A percentile compares a stretch with the other conserved stretches of the same genome.
Conservation (phyloP, 352 stramenopile genomes). For the Globisporangium spiculum region DNA sequence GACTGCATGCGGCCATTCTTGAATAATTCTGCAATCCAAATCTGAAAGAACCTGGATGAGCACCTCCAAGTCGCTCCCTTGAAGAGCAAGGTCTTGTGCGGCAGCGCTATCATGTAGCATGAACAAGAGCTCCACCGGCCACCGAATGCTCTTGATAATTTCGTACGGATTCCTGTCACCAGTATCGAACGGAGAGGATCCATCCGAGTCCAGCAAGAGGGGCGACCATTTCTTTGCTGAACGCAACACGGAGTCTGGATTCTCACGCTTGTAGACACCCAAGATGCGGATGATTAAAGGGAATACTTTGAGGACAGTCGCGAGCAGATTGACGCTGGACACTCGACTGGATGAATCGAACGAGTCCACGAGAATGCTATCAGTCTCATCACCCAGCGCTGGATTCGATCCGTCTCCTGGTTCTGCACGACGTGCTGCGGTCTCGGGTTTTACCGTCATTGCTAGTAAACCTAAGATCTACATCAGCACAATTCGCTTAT, state of each 20-base stretch:
- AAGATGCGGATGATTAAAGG: neutral
- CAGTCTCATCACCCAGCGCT: neutral
- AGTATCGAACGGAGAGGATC: neutral
- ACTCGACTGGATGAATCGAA: neutral
- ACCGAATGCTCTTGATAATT: constrained; percentile 18
- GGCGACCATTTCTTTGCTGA: constrained; percentile 2
- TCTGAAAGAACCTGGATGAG: neutral
- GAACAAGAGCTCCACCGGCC: constrained; percentile 23
- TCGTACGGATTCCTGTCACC: constrained; percentile 3
- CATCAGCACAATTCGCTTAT: neutral
- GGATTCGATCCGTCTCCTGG: neutral
- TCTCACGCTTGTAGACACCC: neutral
- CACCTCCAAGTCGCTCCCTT: neutral
- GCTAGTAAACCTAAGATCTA: constrained; percentile 4
- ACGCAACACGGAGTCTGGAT: neutral
- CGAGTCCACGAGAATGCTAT: neutral
- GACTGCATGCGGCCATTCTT: constrained; percentile 1
- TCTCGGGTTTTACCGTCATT: neutral
- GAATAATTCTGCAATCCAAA: constrained; percentile 7
- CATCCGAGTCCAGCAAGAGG: neutral
- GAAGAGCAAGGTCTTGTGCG: constrained; percentile 3
- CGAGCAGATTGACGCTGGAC: neutral
- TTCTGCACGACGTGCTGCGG: neutral
- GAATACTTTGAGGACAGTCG: neutral
- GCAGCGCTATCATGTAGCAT: constrained; percentile 16